Base-by-base conservation (phyloP, 306 rosid genomes). In the Crotalaria pallida region DNA sequence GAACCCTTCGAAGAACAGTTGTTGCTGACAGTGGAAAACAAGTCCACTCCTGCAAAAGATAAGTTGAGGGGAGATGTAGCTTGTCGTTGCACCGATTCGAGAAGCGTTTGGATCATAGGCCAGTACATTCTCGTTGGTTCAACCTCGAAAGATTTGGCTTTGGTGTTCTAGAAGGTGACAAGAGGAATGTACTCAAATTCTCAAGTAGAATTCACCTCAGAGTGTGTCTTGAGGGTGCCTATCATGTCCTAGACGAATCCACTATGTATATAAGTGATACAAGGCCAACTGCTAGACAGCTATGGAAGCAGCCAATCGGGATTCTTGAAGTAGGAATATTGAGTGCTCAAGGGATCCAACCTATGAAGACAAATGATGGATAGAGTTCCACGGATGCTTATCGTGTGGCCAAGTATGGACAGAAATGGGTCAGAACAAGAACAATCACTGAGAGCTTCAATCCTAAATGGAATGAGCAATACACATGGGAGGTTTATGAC, bases 281-380 rank as follows among this genome's bases (percentile, higher is more conserved):
- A 18, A 81, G 95, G 76, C 86, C 96, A 41, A 88, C 96, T 10
- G 88, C 92, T 6, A 90, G 16, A n/a, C n/a, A n/a, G n/a, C n/a
- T n/a, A n/a, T n/a, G n/a, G n/a, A n/a, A n/a, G n/a, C n/a, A n/a
- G n/a, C 95, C 92, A 7, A 74, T 90, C 44, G 92, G 96, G 33
- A 90, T 90, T 60, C 89, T 90, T 64, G 95, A 90, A 83, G 92
- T 90, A 10, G 96, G 96, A 49, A 90, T 90, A 6, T 80, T 90
- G 63, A 86, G 96, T 22, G 95, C 92, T 64, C 96, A 90, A 71
- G 95, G 96, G 33, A 82, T 90, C 12, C 78, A 55, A 19, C 87
- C 88, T 4, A 90, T 88, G 95, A 90, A 90, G 73, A 77, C 79
- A 18, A 82, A 53, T 67, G 89, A 82, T 57, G 96, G 86, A 0